Conservation (phyloP, 2,329 filamentous ascomycete genomes). For the Colletotrichum chrysophilum region DNA sequence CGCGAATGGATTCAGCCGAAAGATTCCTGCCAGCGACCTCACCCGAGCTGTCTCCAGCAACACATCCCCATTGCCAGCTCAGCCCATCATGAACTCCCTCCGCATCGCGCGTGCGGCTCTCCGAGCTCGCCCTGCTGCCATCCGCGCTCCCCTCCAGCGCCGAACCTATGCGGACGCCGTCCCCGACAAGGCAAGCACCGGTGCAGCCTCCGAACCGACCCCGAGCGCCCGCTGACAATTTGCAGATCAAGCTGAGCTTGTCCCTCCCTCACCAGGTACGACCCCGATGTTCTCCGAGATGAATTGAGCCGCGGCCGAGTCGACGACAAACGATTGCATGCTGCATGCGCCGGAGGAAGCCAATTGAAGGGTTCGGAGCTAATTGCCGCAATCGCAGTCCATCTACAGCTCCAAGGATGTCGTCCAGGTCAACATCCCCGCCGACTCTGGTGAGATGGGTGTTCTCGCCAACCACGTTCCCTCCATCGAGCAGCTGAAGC, state of each 20-base stretch:
- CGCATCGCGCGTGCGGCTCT: slow-evolving; percentile 91
- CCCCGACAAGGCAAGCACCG: slow-evolving; percentile 72
- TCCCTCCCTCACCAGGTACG: slow-evolving; percentile 98
- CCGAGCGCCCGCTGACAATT: slow-evolving; percentile 30
- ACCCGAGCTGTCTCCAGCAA: slow-evolving; percentile 47
- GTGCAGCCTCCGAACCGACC: slow-evolving; percentile 27
- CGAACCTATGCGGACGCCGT: slow-evolving; percentile 91
- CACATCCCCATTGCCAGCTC: slow-evolving; percentile 55
- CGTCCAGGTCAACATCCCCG: slow-evolving; percentile 98
- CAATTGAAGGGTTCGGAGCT: slow-evolving; percentile 39
- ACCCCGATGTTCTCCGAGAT: slow-evolving; percentile 22
- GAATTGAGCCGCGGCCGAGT: neutral
- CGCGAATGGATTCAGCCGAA: slow-evolving; percentile 44
- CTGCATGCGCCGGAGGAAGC: slow-evolving; percentile 5
- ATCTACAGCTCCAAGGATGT: slow-evolving; percentile 72
- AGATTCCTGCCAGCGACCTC: slow-evolving; percentile 53
- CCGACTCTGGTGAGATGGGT: slow-evolving; percentile 99
- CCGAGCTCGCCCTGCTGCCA: slow-evolving; percentile 78
- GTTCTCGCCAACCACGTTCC: slow-evolving; percentile 98
- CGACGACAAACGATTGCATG: neutral
- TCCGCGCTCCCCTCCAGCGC: slow-evolving; percentile 79
- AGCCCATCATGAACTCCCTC: slow-evolving; percentile 86
- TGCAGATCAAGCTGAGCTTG: slow-evolving; percentile 93
- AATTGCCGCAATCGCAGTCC: slow-evolving; percentile 66
- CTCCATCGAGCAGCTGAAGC: slow-evolving; percentile 98